Evolutionary conservation across 768 basidiomycete species (phyloP), one percentile per base, ranked within the genome.

Genomic region (Cytidiella melzeri): DNA sequence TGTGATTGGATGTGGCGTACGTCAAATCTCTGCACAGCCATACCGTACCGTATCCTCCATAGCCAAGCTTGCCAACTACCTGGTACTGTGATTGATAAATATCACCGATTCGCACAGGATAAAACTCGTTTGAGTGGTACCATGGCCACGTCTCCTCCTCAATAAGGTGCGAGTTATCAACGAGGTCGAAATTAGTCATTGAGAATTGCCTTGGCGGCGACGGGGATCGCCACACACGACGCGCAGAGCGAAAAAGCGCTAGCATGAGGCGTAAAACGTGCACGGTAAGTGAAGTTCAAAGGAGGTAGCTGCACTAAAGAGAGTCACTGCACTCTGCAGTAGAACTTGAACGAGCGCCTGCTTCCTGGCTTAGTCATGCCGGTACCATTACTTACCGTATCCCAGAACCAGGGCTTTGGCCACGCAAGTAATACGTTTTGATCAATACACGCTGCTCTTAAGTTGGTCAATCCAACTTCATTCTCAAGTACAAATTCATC

Each of bases 31-130:
- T 20, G 30, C 45, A 46, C 21, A 67, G 53, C 65, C 66, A 67
- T 20, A 53, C 59, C 18, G 66, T 67, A 15, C 54, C 51, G 18
- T 52, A 55, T 9, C 55, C 46, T 15, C 68, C 68, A 51, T 53
- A 68, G 1, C 67, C 68, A 1, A 69, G 52, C 55, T 69, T 69
- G 10, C 57, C 56, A 23, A 69, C 50, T n/a, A 69, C 60, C 43
- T 63, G 60, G 51, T 69, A 69, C 15, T 56, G 58, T 6, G 57
- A 56, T 7, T 56, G 39, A 15, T 68, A 47, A 13, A 65, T 48
- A 18, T 70, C 61, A 24, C 69, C 68, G 7, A 66, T 34, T 15
- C 61, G 61, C 9, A 67, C 62, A 10, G 66, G 67, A 40, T 67
- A 67, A 45, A 60, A 67, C 25, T 48, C 25, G 13, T 28, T 44